Evolutionary conservation across 2,329 filamentous ascomycete genomes (phyloP).

Genomic region (Leptographium lundbergii): DNA sequence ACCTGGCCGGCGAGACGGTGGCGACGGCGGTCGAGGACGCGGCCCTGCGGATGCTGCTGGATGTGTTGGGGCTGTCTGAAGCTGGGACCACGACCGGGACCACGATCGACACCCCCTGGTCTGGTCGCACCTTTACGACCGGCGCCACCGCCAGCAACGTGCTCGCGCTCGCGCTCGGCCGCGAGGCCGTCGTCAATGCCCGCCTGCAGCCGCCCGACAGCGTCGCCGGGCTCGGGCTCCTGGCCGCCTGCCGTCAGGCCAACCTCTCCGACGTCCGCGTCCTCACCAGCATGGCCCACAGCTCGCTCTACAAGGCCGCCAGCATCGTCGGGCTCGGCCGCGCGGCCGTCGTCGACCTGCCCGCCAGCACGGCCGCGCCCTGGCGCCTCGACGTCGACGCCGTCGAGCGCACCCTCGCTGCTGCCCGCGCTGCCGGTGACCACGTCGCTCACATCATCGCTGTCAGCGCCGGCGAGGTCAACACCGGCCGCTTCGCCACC

Average conservation of each 20-base stretch:
- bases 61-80: conserved; percentile 55
- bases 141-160: conserved; percentile 68
- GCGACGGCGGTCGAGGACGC: conserved; percentile 65
- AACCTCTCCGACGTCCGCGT: conserved; percentile 59
- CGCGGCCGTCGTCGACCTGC: conserved; percentile 49
- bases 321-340: conserved; percentile 70
- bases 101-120: conserved; percentile 32
- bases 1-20: conserved; percentile 63
- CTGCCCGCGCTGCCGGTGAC: conserved; percentile 25
- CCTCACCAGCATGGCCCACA: conserved; percentile 72
- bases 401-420: conserved; percentile 47
- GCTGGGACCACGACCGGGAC: conserved; percentile 26
- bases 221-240: conserved; percentile 40
- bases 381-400: conserved; percentile 58
- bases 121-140: conserved; percentile 39
- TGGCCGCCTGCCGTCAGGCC: conserved; percentile 50
- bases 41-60: conserved; percentile 55
- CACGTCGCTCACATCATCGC: conserved; percentile 60
- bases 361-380: conserved; percentile 35
- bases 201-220: conserved; percentile 17
- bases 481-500: conserved; percentile 71
- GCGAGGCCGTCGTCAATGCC: conserved; percentile 48
- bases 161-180: conserved; percentile 53
- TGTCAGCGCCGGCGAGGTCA: conserved; percentile 81
- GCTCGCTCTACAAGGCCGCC: conserved; percentile 72